phyloP scores from a whole-genome alignment of 371 early-diverging fungal genomes.

The Actinomortierella ambigua region DNA sequence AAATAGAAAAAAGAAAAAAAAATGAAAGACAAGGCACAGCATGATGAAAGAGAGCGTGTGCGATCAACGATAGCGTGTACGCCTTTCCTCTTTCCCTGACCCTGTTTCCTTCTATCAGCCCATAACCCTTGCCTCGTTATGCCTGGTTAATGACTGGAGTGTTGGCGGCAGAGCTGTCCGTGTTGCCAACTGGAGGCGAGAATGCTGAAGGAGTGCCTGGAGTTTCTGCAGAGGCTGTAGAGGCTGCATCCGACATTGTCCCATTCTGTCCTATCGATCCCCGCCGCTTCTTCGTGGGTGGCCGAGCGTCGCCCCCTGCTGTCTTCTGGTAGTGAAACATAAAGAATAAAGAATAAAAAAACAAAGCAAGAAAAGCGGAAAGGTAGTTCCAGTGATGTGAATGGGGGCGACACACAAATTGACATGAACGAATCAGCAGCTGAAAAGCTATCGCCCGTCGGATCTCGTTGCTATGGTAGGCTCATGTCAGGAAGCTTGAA shows the following conservation, averaged over 20 bases:
- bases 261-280: slow-evolving; percentile 28
- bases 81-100: too few relatives aligned
- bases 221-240: slow-evolving; percentile 5
- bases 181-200: neutral
- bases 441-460: too few relatives aligned
- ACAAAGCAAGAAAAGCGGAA: neutral
- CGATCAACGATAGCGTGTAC: too few relatives aligned
- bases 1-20: neutral
- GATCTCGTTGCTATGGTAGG: too few relatives aligned
- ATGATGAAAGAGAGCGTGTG: neutral
- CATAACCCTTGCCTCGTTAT: too few relatives aligned
- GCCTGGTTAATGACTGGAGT: too few relatives aligned
- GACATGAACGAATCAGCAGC: too few relatives aligned
- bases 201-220: slow-evolving; percentile 3
- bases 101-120: too few relatives aligned
- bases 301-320: slow-evolving; percentile 13
- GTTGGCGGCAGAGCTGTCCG: neutral
- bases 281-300: slow-evolving; percentile 40
- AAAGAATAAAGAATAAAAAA: neutral
- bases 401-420: neutral
- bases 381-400: neutral
- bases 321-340: slow-evolving; percentile 13
- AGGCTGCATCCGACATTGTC: slow-evolving; percentile 8
- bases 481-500: too few relatives aligned
- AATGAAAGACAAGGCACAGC: neutral